Base-by-base conservation (phyloP, 2,329 filamentous ascomycete species). In the Monilinia fructigena region DNA sequence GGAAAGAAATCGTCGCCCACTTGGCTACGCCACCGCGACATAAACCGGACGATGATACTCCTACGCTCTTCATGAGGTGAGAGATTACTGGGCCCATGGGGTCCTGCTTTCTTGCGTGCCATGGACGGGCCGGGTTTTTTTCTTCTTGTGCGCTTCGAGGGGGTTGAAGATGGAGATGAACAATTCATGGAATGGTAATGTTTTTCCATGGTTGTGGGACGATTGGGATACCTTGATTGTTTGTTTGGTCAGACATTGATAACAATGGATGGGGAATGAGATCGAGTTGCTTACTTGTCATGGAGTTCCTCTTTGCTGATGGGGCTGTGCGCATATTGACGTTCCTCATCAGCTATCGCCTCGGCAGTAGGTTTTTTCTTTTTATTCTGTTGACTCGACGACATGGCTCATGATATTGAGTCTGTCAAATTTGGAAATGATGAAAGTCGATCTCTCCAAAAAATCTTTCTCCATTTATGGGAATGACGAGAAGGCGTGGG, bases 1-100 rank as follows among this genome's bases (percentile, higher is more conserved):
- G 95, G 95, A 75, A 95, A 98, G 73, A 99, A 91, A 77, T 99
- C 95, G 72, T 92, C 81, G 35, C 95, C 95, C 28, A 97, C 93
- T 68, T 97, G 89, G 66, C 87, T 86, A 50, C 93, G 86, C 95
- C 95, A 99, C 76, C 87, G 85, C 18, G 85, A 84, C 72, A 99
- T 92, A 80, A 97, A 99, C 10, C 89, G 83, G 65, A 93, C 86
- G 70, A 99, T 92, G 71, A 97, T 90, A 72, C 88, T 86, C 0
- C 90, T 86, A 48, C 92, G 87, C 69, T 90, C 85, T 76, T 97
- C 93, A 71, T 94, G 87, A 0, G 92, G 89, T 4, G 87, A 88
- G 11, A 86, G 80, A 63, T 84, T 86, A 6, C 56, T 71, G 79
- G 80, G 78, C 11, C 87, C 86, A 70, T 86, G 81, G 0, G 86